Evolutionary conservation across 495 filamentous ascomycete genomes (phyloP).

Genomic region (Echria macrotheca): DNA sequence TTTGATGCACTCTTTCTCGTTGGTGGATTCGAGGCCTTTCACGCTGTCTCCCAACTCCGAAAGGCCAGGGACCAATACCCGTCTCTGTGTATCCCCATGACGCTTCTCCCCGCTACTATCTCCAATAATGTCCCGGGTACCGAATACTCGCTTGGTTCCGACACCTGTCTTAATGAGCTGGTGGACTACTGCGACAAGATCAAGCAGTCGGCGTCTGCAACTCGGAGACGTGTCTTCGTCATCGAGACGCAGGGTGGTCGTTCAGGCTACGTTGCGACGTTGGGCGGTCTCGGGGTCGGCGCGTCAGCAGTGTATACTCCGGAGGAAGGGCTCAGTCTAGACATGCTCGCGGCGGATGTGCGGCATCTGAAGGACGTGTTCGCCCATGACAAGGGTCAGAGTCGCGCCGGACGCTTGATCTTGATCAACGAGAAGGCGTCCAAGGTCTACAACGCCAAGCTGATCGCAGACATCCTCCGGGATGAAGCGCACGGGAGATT

Average conservation of each 20-base stretch:
- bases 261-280: slow-evolving; percentile 89
- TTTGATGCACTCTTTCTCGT: slow-evolving; percentile 91
- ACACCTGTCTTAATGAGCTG: slow-evolving; percentile 96
- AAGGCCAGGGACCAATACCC: slow-evolving; percentile 71
- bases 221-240: slow-evolving; percentile 88
- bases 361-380: slow-evolving; percentile 84
- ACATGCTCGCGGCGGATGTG: slow-evolving; percentile 89
- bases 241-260: slow-evolving; percentile 95
- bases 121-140: slow-evolving; percentile 98
- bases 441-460: slow-evolving; percentile 81
- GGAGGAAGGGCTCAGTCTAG: slow-evolving; percentile 90
- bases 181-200: slow-evolving; percentile 96
- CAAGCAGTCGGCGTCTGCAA: slow-evolving; percentile 91
- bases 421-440: slow-evolving; percentile 91
- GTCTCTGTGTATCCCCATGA: slow-evolving; percentile 89
- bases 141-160: slow-evolving; percentile 93
- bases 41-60: slow-evolving; percentile 79
- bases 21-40: slow-evolving; percentile 97
- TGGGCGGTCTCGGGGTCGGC: slow-evolving; percentile 82
- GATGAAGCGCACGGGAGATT: slow-evolving; percentile 90
- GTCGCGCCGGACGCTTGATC: slow-evolving; percentile 87
- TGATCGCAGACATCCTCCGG: slow-evolving; percentile 92
- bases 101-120: slow-evolving; percentile 90
- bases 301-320: slow-evolving; percentile 96
- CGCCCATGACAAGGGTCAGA: slow-evolving; percentile 78